These are phyloP conservation scores for Tolypocladium ovalisporum DNA, from an alignment of 2,329 filamentous ascomycete species.

Conservation along the genomic window DNA sequence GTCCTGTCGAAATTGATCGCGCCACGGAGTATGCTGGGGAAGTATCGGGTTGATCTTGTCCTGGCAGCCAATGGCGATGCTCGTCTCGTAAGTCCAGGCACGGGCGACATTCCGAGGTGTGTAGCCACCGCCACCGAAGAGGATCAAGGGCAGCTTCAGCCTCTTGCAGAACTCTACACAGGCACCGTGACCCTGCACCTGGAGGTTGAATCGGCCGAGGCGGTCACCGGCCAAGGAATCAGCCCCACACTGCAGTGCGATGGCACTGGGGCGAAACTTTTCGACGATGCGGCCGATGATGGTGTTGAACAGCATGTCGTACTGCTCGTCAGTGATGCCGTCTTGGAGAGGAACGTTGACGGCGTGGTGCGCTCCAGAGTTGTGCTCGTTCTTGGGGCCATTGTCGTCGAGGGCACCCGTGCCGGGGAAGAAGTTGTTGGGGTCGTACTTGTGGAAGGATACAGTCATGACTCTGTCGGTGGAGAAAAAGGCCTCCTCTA, in stretches of 20 bases:
- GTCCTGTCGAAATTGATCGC: conserved; percentile 79
- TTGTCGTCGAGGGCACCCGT: conserved; percentile 82
- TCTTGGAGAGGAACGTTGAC: conserved; percentile 86
- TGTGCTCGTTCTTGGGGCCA: conserved; percentile 70
- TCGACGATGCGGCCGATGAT: conserved; percentile 71
- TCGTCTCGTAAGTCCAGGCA: conserved; percentile 94
- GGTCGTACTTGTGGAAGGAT: conserved; percentile 95
- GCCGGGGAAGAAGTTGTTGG: conserved; percentile 73
- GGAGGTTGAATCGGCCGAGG: conserved; percentile 90
- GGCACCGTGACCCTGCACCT: conserved; percentile 85
- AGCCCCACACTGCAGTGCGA: conserved; percentile 90
- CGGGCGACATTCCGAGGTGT: conserved; percentile 93
- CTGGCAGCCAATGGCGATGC: conserved; percentile 69
- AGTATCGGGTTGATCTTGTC: conserved; percentile 61
- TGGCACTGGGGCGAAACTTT: conserved; percentile 78
- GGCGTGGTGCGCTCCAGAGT: conserved; percentile 78
- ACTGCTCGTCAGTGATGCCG: conserved; percentile 84
- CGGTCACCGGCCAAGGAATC: conserved; percentile 91
- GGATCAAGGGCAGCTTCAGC: conserved; percentile 68
- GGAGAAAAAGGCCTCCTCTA: conserved; percentile 84
- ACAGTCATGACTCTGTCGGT: conserved; percentile 86
- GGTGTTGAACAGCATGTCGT: conserved; percentile 71
- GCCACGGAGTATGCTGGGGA: conserved; percentile 72
- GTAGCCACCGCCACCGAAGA: conserved; percentile 92
- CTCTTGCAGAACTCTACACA: conserved; percentile 85